Base-by-base conservation (phyloP, 2,329 filamentous ascomycete genomes). In the Nemania diffusa region DNA sequence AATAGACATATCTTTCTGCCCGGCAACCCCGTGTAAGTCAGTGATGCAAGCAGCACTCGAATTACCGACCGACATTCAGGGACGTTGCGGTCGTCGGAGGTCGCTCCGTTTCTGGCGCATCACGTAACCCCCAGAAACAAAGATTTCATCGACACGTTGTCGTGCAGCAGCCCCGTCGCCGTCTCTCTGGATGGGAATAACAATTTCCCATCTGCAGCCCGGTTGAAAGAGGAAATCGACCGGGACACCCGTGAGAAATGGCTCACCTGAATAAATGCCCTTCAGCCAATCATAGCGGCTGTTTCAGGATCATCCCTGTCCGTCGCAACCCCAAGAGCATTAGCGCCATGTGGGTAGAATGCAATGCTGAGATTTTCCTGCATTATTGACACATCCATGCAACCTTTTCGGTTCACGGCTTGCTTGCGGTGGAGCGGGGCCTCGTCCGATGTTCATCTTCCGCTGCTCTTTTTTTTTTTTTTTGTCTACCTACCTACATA, bases 201-300 rank as follows among this genome's bases (percentile, higher is more conserved):
- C 37, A 58, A 63, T 64, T 42, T 67, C 57, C 69, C 67, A 69
- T 68, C 55, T 73, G 70, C 71, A 72, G 64, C 48, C 60, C 59
- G 46, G 29, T 64, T 71, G 63, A 53, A 72, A 64, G 13, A 51
- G 71, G 71, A 57, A 71, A 68, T 53, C 50, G 52, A 55, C 62
- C 72, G 75, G 75, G 62, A 69, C 67, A 66, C 37, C 75, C 75
- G 75, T 70, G 69, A 27, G 68, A 71, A 70, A 72, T 71, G 72
- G 73, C 72, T 72, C 71, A 75, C 72, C 70, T 75, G 74, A 75
- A 75, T 50, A 58, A 26, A 34, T 56, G 29, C 56, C 27, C 44
- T 58, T 55, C n/a, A 55, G 26, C 71, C 71, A 72, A 72, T 71
- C 58, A 65, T 57, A 50, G 59, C 52, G 4, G 40, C 15, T 7